phyloP scores from a whole-genome alignment of 2,329 filamentous ascomycete genomes.

The Endoconidiophora laricicola region DNA sequence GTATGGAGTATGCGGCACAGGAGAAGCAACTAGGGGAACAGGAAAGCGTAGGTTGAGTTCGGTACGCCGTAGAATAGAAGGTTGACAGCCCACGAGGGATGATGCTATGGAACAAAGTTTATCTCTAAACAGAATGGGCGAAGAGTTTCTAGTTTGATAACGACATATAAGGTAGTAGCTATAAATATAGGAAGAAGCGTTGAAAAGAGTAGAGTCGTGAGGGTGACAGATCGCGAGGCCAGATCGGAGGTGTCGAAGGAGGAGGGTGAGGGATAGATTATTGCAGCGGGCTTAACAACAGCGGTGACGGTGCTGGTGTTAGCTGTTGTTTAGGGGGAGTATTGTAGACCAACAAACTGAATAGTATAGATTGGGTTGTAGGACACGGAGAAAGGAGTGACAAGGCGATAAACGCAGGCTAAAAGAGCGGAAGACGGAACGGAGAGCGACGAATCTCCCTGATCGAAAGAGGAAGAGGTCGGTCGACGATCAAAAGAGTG shows the following conservation, averaged over 20 bases:
- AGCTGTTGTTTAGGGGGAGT: no score
- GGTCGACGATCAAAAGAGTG: not conserved
- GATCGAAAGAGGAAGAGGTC: no score
- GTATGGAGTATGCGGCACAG: no score
- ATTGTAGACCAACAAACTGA: no score
- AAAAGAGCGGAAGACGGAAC: not conserved
- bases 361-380: no score
- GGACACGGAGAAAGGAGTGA: not conserved
- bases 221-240: constrained; percentile 14
- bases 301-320: constrained; percentile 6
- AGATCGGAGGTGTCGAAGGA: constrained; percentile 8
- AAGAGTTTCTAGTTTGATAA: not conserved
- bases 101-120: no score
- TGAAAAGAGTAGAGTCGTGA: constrained; percentile 4
- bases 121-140: not conserved
- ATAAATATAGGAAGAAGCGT: not conserved
- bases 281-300: constrained; percentile 3
- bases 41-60: not conserved
- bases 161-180: no score
- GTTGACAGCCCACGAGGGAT: no score
- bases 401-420: constrained; percentile 4
- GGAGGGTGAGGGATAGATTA: not conserved
- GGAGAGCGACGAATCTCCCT: not conserved
- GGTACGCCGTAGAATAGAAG: no score
- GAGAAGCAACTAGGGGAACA: no score